phyloP scores from a whole-genome alignment of 805 yeast genomes.

The Metschnikowia arizonensis region DNA sequence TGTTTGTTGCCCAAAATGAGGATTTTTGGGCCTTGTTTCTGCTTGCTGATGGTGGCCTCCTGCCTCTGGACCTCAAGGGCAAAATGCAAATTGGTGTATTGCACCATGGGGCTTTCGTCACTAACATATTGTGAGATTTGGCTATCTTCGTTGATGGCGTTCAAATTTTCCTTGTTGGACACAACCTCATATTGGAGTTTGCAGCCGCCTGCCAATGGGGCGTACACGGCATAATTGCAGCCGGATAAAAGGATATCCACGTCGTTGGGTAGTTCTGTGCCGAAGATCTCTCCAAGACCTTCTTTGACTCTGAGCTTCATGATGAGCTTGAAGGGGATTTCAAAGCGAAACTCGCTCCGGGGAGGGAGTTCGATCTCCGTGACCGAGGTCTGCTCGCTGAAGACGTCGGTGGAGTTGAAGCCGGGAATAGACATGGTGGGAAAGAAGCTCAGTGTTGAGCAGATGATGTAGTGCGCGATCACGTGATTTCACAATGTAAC shows the following conservation, averaged over 20 bases:
- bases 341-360: constrained; percentile 74
- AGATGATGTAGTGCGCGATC: not conserved
- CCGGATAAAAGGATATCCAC: constrained; percentile 43
- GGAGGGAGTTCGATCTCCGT: constrained; percentile 27
- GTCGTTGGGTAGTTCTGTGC: constrained; percentile 83
- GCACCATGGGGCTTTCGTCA: constrained; percentile 65
- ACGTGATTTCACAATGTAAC: too few species aligned
- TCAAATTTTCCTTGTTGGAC: constrained; percentile 24
- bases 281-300: constrained; percentile 88
- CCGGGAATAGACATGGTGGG: constrained; percentile 18
- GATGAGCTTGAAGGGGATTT: constrained; percentile 50
- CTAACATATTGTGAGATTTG: constrained; percentile 57
- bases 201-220: constrained; percentile 59
- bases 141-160: constrained; percentile 30
- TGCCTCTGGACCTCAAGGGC: constrained; percentile 58
- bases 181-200: constrained; percentile 43
- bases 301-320: constrained; percentile 48
- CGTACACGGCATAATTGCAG: constrained; percentile 35
- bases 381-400: constrained; percentile 5
- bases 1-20: constrained; percentile 68
- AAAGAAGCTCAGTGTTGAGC: not conserved
- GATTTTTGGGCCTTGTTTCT: constrained; percentile 52
- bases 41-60: constrained; percentile 23
- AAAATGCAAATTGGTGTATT: constrained; percentile 67
- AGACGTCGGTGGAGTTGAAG: constrained; percentile 6